These are phyloP conservation scores for Stylosanthes scabra DNA, from an alignment of 331 rosid species.

Conservation along the genomic window DNA sequence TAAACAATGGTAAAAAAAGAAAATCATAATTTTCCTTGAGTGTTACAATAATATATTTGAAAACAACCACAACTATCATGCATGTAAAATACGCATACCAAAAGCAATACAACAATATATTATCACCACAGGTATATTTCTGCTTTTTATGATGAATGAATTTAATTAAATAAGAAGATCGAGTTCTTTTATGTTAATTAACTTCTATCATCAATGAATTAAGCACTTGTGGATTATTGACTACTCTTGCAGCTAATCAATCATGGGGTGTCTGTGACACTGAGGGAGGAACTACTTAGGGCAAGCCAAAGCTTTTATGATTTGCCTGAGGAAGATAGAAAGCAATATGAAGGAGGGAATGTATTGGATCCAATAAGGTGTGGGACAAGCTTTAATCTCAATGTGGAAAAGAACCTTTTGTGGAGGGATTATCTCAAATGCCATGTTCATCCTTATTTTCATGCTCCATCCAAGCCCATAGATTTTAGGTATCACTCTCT, in stretches of 20 bases:
- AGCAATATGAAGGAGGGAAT: constrained; percentile 31
- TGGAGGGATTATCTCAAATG: constrained; percentile 71
- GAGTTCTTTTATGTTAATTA: too few species aligned
- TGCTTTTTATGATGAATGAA: too few species aligned
- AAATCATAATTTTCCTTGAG: too few species aligned
- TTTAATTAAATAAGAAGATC: too few species aligned
- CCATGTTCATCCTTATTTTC: constrained; percentile 58
- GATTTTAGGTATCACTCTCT: constrained; percentile 47
- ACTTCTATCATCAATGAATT: too few species aligned
- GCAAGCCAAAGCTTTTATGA: constrained; percentile 46
- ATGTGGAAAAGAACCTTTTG: constrained; percentile 41
- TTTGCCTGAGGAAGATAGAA: constrained; percentile 48
- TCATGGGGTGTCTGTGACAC: constrained; percentile 51
- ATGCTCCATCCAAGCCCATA: constrained; percentile 55
- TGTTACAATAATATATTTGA: too few species aligned
- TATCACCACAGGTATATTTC: too few species aligned
- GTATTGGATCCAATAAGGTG: constrained; percentile 53
- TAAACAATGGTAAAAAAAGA: too few species aligned
- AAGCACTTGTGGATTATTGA: background rate
- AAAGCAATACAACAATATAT: too few species aligned
- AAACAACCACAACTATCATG: too few species aligned
- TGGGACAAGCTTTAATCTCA: constrained; percentile 60
- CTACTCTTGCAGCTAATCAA: constrained; percentile 46
- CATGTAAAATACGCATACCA: too few species aligned
- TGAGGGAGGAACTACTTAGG: constrained; percentile 38